phyloP scores from a whole-genome alignment of 441 rosid species.

The Jatropha multifida region DNA sequence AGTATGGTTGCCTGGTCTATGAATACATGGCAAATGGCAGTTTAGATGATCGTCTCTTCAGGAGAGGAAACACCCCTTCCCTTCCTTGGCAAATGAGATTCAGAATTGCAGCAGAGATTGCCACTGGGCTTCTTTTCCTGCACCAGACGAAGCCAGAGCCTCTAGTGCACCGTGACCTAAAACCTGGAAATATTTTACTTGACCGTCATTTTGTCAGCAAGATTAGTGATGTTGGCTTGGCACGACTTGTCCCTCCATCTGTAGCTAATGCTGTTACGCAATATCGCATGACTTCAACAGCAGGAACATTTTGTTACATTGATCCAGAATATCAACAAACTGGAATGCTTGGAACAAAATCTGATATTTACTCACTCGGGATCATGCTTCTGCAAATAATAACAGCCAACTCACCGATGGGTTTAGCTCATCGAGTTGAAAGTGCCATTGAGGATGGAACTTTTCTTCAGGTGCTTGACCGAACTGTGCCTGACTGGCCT shows the following conservation, averaged over 20 bases:
- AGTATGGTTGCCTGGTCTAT: constrained; percentile 80
- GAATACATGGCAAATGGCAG: constrained; percentile 90
- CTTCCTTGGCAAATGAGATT: constrained; percentile 80
- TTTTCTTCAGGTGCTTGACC: constrained; percentile 53
- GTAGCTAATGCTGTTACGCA: constrained; percentile 64
- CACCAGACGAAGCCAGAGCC: constrained; percentile 96
- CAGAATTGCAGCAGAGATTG: constrained; percentile 77
- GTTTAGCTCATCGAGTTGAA: constrained; percentile 65
- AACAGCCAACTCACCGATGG: constrained; percentile 87
- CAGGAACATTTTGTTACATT: constrained; percentile 89
- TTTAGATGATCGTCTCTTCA: constrained; percentile 72
- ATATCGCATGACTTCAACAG: constrained; percentile 81
- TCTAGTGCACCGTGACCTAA: constrained; percentile 81
- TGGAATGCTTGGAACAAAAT: constrained; percentile 79
- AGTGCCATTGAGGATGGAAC: constrained; percentile 58
- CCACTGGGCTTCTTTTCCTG: constrained; percentile 79
- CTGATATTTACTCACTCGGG: constrained; percentile 81
- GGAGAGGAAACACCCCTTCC: constrained; percentile 44
- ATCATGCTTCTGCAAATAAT: constrained; percentile 74
- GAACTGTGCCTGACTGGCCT: constrained; percentile 71
- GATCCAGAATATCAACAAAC: constrained; percentile 95
- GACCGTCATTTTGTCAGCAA: constrained; percentile 83
- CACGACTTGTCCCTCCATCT: constrained; percentile 87
- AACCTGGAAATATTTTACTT: constrained; percentile 85
- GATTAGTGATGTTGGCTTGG: constrained; percentile 84